phyloP scores from a whole-genome alignment of 1,284 basidiomycete species.

The Pseudozyma sp. region DNA sequence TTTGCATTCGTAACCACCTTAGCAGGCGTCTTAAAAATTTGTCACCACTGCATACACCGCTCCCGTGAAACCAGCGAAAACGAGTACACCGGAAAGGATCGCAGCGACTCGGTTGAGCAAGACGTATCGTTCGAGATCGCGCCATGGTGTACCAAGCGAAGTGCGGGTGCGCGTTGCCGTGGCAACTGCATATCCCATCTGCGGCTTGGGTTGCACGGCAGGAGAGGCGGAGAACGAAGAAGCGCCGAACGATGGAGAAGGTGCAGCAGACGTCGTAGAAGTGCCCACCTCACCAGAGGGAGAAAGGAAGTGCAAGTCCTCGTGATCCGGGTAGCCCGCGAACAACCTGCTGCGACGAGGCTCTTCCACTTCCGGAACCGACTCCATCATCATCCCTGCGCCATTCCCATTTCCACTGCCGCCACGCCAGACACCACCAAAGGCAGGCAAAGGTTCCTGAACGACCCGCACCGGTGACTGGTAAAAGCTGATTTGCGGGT shows the following conservation, averaged over 20 bases:
- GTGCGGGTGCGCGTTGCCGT: slow-evolving; percentile 8
- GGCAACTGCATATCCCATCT: slow-evolving; percentile 13
- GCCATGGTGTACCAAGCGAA: slow-evolving; percentile 17
- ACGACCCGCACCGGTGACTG: slow-evolving; percentile 48
- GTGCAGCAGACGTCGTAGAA: slow-evolving; percentile 2
- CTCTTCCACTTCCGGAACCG: slow-evolving; percentile 23
- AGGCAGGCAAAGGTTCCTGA: slow-evolving; percentile 15
- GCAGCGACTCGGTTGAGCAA: slow-evolving; percentile 56
- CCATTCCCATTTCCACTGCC: not conserved
- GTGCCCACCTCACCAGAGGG: not conserved
- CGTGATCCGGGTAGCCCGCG: slow-evolving; percentile 11
- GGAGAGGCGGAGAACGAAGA: slow-evolving; percentile 6
- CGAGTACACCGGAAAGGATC: slow-evolving; percentile 42
- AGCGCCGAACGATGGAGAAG: too few species aligned
- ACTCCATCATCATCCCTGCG: slow-evolving; percentile 7
- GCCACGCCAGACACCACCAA: slow-evolving; percentile 8
- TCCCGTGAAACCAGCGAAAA: slow-evolving; percentile 51
- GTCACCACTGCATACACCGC: slow-evolving; percentile 51
- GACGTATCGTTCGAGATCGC: slow-evolving; percentile 51
- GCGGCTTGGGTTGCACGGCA: not conserved
- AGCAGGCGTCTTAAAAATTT: slow-evolving; percentile 63
- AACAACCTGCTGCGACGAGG: slow-evolving; percentile 29
- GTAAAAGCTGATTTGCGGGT: slow-evolving; percentile 50
- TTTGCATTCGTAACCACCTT: slow-evolving; percentile 33
- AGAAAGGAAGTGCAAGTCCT: not conserved